phyloP scores from a whole-genome alignment of 352 stramenopile species.

The Phytophthora litchii region DNA sequence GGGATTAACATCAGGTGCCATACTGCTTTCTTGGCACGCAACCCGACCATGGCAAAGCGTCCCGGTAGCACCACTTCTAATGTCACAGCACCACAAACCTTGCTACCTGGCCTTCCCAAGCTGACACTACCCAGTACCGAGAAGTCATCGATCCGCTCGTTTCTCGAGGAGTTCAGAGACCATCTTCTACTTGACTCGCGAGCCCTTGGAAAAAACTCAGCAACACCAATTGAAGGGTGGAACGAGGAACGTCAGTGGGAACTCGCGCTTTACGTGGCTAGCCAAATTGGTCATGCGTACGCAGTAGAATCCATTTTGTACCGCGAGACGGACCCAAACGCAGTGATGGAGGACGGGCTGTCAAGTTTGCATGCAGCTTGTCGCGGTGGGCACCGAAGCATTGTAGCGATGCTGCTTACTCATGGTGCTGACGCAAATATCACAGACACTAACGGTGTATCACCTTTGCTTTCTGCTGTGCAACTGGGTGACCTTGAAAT shows the following conservation, averaged over 20 bases:
- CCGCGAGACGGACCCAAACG: conserved; percentile 49
- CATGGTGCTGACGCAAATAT: conserved; percentile 51
- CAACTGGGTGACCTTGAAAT: conserved; percentile 52
- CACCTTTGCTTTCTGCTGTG: conserved; percentile 56
- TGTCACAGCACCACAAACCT: conserved; percentile 25
- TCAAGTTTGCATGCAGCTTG: conserved; percentile 57
- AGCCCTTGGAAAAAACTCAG: conserved; percentile 28
- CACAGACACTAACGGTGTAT: conserved; percentile 45
- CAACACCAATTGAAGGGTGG: conserved; percentile 18
- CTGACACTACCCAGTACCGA: conserved; percentile 38
- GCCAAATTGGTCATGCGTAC: conserved; percentile 50
- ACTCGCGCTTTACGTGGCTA: conserved; percentile 54
- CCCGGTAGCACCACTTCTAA: conserved; percentile 3
- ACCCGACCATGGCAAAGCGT: conserved; percentile 21
- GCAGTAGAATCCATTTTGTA: conserved; percentile 54
- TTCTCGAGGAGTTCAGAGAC: conserved; percentile 56
- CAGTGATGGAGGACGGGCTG: conserved; percentile 39
- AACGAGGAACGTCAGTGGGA: conserved; percentile 54
- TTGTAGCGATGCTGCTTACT: conserved; percentile 51
- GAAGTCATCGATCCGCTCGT: conserved; percentile 42
- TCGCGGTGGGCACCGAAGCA: conserved; percentile 47
- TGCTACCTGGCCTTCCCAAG: conserved; percentile 42
- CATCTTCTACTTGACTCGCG: conserved; percentile 47
- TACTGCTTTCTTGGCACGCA: conserved; percentile 27
- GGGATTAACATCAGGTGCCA: conserved; percentile 22